Conservation (phyloP, 2,329 filamentous ascomycete species). For the Epichloe sp. region DNA sequence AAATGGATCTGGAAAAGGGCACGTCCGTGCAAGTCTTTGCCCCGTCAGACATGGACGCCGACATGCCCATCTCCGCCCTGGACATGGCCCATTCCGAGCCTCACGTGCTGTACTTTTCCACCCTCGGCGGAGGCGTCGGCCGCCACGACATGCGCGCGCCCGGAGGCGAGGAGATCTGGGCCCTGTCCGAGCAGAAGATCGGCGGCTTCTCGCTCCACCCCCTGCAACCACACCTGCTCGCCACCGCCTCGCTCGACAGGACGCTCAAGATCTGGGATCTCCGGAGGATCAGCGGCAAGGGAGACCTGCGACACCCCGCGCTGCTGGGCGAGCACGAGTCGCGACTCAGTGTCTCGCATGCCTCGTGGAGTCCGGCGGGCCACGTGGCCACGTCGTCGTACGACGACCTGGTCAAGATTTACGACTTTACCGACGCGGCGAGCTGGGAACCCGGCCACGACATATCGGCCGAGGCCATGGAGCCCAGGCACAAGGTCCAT, state of each 20-base stretch:
- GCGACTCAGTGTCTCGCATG: conserved; percentile 78
- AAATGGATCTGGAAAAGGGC: conserved; percentile 70
- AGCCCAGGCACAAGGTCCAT: conserved; percentile 52
- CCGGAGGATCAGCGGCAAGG: conserved; percentile 56
- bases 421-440: conserved; percentile 55
- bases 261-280: conserved; percentile 89
- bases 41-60: conserved; percentile 52
- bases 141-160: conserved; percentile 62
- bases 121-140: conserved; percentile 67
- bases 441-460: conserved; percentile 46
- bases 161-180: conserved; percentile 42
- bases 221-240: conserved; percentile 64
- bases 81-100: conserved; percentile 62
- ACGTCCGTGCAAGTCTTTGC: conserved; percentile 72
- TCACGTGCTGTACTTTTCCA: conserved; percentile 74
- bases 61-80: conserved; percentile 71
- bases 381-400: conserved; percentile 88
- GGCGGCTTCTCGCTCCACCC: conserved; percentile 85
- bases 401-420: conserved; percentile 89
- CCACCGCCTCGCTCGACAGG: conserved; percentile 80
- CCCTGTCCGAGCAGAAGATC: conserved; percentile 82
- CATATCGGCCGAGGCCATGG: conserved; percentile 49
- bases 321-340: conserved; percentile 74
- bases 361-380: conserved; percentile 73
- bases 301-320: conserved; percentile 47